phyloP scores from a whole-genome alignment of 139 green algal genomes.

The Picochlorum sp. region DNA sequence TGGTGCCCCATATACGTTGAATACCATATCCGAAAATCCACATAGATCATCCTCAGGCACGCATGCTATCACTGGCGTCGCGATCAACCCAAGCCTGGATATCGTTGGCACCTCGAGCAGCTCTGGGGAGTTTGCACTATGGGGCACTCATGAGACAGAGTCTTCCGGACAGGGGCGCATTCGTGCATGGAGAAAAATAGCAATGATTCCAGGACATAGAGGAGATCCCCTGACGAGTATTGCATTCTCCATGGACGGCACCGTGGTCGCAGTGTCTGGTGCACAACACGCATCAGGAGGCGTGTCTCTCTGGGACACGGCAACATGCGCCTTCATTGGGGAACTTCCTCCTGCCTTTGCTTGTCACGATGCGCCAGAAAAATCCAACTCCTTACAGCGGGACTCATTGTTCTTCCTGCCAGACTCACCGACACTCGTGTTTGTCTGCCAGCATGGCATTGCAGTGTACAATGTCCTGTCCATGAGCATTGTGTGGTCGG shows the following conservation, averaged over 20 bases:
- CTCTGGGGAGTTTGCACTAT: constrained; percentile 36
- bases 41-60: constrained; percentile 24
- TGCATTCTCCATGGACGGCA: constrained; percentile 62
- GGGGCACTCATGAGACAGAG: constrained; percentile 13
- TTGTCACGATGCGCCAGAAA: background rate
- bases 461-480: constrained; percentile 20
- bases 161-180: background rate
- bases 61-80: background rate
- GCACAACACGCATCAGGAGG: background rate
- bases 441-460: background rate
- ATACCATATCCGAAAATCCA: constrained; percentile 45
- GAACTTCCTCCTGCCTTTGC: constrained; percentile 29
- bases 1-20: constrained; percentile 30
- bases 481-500: constrained; percentile 4
- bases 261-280: constrained; percentile 53
- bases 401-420: background rate
- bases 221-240: constrained; percentile 30
- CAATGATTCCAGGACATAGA: constrained; percentile 16
- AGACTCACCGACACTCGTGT: constrained; percentile 8
- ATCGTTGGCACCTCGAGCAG: background rate
- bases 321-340: constrained; percentile 29
- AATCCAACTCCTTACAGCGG: no score
- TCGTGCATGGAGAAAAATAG: constrained; percentile 3
- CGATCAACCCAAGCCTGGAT: background rate
- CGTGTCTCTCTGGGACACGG: constrained; percentile 62